Evolutionary conservation across 139 green algal species (phyloP).

Genomic region (Chlamydomonas urium): DNA sequence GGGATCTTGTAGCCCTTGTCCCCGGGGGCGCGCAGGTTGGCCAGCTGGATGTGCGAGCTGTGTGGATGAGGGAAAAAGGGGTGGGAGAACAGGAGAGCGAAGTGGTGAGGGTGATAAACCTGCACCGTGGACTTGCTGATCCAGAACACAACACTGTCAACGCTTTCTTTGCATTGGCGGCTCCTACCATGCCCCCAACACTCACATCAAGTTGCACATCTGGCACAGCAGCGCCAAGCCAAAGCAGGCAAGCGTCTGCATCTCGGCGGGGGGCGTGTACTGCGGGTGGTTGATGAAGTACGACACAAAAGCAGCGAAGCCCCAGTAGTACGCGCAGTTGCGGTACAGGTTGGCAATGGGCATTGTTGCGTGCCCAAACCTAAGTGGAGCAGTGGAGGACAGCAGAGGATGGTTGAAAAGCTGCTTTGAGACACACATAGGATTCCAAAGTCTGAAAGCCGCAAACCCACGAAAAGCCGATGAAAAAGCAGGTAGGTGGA

Average conservation of each 20-base stretch:
- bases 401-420: too few relatives aligned
- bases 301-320: conserved; percentile 80
- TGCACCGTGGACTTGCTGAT: too few relatives aligned
- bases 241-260: conserved; percentile 29
- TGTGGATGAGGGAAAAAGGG: too few relatives aligned
- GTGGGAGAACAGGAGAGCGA: too few relatives aligned
- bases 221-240: conserved; percentile 62
- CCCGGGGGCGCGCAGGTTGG: conserved; percentile 70
- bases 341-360: conserved; percentile 91
- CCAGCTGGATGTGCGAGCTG: conserved; percentile 83
- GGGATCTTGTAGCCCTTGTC: conserved; percentile 87
- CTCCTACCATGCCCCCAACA: not conserved
- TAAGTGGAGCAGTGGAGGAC: too few relatives aligned
- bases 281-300: conserved; percentile 98
- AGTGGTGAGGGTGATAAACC: too few relatives aligned
- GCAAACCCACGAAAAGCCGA: too few relatives aligned
- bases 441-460: too few relatives aligned
- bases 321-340: conserved; percentile 98
- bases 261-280: conserved; percentile 78
- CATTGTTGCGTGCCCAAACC: conserved; percentile 93
- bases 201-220: conserved; percentile 66
- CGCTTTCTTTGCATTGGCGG: not conserved
- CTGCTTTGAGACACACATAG: too few relatives aligned
- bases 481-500: too few relatives aligned
- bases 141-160: too few relatives aligned